Conservation (phyloP, 805 yeast genomes). For the Kodamaea fukazawae region DNA sequence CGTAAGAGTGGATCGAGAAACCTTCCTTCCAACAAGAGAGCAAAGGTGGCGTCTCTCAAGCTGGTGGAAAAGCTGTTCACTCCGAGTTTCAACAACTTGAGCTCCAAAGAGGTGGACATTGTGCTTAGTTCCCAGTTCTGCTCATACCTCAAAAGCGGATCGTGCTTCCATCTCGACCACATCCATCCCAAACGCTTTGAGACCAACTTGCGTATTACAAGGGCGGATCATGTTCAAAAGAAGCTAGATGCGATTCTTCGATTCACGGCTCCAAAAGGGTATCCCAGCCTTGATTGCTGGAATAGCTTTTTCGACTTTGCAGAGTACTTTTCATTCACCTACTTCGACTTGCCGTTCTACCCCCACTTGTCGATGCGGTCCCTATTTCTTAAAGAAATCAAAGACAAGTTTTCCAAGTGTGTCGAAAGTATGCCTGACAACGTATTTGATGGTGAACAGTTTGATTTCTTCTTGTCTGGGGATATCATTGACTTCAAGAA, state of each 20-base stretch:
- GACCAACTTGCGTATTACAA: constrained; percentile 18
- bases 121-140: constrained; percentile 20
- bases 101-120: constrained; percentile 14
- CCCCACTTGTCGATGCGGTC: constrained; percentile 6
- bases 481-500: constrained; percentile 33
- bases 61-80: neutral
- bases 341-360: constrained; percentile 7
- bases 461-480: constrained; percentile 24
- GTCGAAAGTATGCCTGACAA: neutral
- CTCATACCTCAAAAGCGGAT: constrained; percentile 24
- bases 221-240: constrained; percentile 20
- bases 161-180: constrained; percentile 15
- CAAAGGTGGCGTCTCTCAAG: neutral
- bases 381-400: constrained; percentile 1
- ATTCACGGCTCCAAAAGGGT: no score
- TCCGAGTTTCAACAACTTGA: constrained; percentile 2
- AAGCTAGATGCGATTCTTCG: constrained; percentile 19
- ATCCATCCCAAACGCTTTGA: constrained; percentile 4
- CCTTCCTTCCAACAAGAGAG: constrained; percentile 1
- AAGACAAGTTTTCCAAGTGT: constrained; percentile 2
- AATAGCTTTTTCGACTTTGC: constrained; percentile 5
- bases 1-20: neutral
- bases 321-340: constrained; percentile 8
- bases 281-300: constrained; percentile 5
- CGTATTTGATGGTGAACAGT: constrained; percentile 2